Percentiles rank a stretch among this genome's conserved stretches.
These are phyloP conservation scores for Mycena floridula DNA, from an alignment of 768 basidiomycete genomes.

Conservation along the genomic window DNA sequence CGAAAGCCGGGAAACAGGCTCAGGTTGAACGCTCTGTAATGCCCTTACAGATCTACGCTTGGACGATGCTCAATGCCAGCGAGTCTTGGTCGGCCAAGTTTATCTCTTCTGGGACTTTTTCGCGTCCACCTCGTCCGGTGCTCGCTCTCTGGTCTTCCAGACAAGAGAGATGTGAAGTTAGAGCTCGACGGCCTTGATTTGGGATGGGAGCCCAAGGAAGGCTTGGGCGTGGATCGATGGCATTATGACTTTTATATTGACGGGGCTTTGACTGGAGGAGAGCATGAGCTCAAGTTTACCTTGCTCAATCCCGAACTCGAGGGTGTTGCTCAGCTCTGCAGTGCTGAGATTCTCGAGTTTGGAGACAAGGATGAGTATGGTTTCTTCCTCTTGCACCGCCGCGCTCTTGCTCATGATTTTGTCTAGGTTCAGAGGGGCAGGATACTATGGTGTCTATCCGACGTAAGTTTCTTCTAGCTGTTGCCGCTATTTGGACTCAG, in stretches of 20 bases:
- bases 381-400: not conserved
- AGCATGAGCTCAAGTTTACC: constrained; percentile 54
- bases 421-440: constrained; percentile 54
- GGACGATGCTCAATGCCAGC: constrained; percentile 62
- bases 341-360: constrained; percentile 69
- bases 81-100: constrained; percentile 57
- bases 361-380: constrained; percentile 56
- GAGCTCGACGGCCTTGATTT: constrained; percentile 57
- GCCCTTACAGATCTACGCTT: constrained; percentile 71
- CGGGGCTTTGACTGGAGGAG: constrained; percentile 35
- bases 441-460: constrained; percentile 63
- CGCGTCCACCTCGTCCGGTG: constrained; percentile 58
- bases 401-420: constrained; percentile 1
- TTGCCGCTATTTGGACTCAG: not conserved
- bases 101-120: constrained; percentile 56
- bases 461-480: constrained; percentile 41
- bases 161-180: constrained; percentile 44
- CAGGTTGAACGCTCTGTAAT: constrained; percentile 66
- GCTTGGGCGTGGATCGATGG: constrained; percentile 68
- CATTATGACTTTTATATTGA: constrained; percentile 57
- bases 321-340: constrained; percentile 68
- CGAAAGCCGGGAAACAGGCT: constrained; percentile 9
- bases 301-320: constrained; percentile 40
- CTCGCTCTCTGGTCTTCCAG: constrained; percentile 67
- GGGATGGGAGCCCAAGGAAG: constrained; percentile 47